Base-by-base conservation (phyloP, 768 basidiomycete genomes). In the Boletus subparvulus region DNA sequence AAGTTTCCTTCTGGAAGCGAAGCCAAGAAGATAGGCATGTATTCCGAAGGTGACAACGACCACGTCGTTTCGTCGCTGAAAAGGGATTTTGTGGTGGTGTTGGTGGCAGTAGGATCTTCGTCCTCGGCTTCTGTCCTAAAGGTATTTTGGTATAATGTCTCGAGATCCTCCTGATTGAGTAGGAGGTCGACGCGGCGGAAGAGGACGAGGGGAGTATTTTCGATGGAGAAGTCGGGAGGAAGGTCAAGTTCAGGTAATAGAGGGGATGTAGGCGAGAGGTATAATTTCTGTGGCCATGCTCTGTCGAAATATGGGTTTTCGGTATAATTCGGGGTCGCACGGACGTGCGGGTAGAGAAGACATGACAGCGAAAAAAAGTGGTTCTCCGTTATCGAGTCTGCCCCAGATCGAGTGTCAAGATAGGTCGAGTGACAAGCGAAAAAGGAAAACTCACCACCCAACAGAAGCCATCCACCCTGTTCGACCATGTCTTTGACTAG, bases 311-410 rank as follows among this genome's bases (percentile, higher is more conserved):
- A 76, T 0, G 77, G 73, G 53, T 79, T 79, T 35, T 74, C 73
- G 40, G 75, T 78, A 60, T 86, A 87, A 59, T 83, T 77, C 1
- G 87, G 87, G 3, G 81, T 84, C 1, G 86, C 86, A 36, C 77
- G 76, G 37, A 88, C 86, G 63, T 88, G 84, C 0, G 86, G 85
- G 68, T 82, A 83, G 4, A 88, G 76, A 41, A 80, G 62, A 63
- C 87, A 88, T 0, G 86, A 87, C 1, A 88, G 65, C 6, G 87
- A 87, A 68, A 87, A 88, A 74, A 88, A 88, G 66, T 88, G 86
- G 59, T 83, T 84, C 65, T 89, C 87, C 2, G 83, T 82, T 17
- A 87, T 83, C 0, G 86, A 87, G 63, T 89, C 86, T 84, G 13
- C 12, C 35, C 57, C 49, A 46, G 14, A 24, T 51, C 42, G 10